Evolutionary conservation across 345 rosid genomes (phyloP), one percentile per base, ranked within the genome.

Genomic region (Clausena lansium): DNA sequence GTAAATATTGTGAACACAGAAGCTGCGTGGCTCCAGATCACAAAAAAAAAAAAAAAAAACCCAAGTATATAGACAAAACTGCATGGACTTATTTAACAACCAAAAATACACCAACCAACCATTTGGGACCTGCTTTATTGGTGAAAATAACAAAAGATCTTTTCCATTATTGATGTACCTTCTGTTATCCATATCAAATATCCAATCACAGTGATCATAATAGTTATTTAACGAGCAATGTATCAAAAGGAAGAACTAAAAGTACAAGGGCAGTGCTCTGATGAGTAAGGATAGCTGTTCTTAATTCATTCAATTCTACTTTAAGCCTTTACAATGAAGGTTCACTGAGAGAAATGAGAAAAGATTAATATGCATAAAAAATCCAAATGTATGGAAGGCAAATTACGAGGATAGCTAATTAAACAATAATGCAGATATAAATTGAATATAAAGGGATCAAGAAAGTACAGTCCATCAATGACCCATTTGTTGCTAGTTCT

Each of bases 381-480:
- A 36, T 25, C 5, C 32, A 61, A 25, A 32, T 8, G 8, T 28
- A 38, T 41, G 22, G 59, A 3, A n/a, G 32, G 47, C 54, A 76
- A 73, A 60, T 63, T 9, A 22, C 20, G 6, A 20, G 10, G 35
- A 1, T 4, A 38, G 7, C 39, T 20, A 74, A 63, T 11, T 13
- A 78, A 75, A n/a, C n/a, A 45, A 59, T 55, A 68, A 7, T 39
- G 20, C 22, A 39, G 67, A 38, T 24, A 59, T 59, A 74, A 62
- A 80, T 64, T 25, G 45, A 79, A 70, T 59, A 55, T 30, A 25
- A 82, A 82, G 80, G 73, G 84, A 62, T 78, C 19, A 67, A 79
- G 86, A 70, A 73, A 74, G 72, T 97, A 97, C 99, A 97, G 98
- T 83, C 98, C 99, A 55, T 94, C 99, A 41, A 97, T 93, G 91